Evolutionary conservation across 176 grass and related monocot genomes (phyloP), one percentile per base, ranked within the genome.

Genomic region (Oryza rufipogon): DNA sequence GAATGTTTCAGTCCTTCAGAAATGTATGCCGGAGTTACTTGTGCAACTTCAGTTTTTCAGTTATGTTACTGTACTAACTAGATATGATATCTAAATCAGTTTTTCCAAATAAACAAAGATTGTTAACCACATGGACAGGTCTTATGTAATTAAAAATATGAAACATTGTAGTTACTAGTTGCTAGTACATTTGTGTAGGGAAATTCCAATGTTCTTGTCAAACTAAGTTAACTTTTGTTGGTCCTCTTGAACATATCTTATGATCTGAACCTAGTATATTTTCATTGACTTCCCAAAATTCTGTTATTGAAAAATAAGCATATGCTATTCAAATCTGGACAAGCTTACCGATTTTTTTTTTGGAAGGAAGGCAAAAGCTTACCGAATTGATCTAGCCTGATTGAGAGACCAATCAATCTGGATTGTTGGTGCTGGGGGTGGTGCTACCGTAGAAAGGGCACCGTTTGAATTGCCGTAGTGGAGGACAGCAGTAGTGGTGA

Each of bases 311-410:
- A 54, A 22, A 54, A 22, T 22, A 41, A 42, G n/a, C 8, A 32
- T 8, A 32, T 8, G 0, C 11, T 23, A 75, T 1, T 32, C 22
- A 71, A 42, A 79, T 26, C 46, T 12, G 46, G 36, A 70, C 15
- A 75, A 3, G 11, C 73, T 84, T 85, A 96, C 30, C 30, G 30
- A 32, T 32, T 32, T 32, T 32, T 32, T 3, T 32, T 32, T 32
- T 32, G 30, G 30, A 32, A 32, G 30, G 30, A 32, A 32, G 30
- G 30, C 30, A 32, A 32, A 32, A 32, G 30, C 30, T 32, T 32
- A 32, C 96, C 96, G 70, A 70, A 99, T 89, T 11, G 96, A 99
- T 92, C 88, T 85, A 45, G 96, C 96, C 72, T 99, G 93, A n/a
- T 99, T 94, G 70, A 99, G 75, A 5, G 96, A 99, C 82, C 80